Evolutionary conservation across 345 rosid genomes (phyloP).

Genomic region (Salix exigua): DNA sequence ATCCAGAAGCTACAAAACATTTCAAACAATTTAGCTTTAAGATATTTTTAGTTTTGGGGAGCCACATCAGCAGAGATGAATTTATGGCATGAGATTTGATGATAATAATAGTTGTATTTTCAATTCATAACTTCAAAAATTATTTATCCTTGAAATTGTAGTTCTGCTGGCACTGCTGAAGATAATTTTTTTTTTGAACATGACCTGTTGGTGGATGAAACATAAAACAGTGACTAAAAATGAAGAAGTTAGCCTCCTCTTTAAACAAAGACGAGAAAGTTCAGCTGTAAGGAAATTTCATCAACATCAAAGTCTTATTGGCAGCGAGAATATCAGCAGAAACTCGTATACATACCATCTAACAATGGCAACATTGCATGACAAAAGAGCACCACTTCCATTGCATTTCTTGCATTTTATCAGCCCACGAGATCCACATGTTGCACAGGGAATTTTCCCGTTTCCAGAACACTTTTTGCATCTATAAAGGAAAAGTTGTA

Average conservation of each 20-base stretch:
- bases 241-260: not conserved
- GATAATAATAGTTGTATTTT: not conserved
- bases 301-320: not conserved
- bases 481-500: slow-evolving; percentile 30
- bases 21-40: not conserved
- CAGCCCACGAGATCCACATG: slow-evolving; percentile 80
- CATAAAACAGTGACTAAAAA: not conserved
- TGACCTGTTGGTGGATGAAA: not conserved
- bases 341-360: slow-evolving; percentile 49
- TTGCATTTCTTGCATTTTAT: slow-evolving; percentile 63
- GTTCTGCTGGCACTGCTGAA: not conserved
- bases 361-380: slow-evolving; percentile 54
- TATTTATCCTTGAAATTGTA: not conserved
- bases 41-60: not conserved
- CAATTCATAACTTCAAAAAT: not conserved
- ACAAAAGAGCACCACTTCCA: slow-evolving; percentile 68
- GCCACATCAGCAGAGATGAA: not conserved
- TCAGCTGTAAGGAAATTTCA: not conserved
- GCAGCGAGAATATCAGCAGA: not conserved
- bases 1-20: not conserved
- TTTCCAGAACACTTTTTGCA: slow-evolving; percentile 69
- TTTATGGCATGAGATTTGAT: not conserved
- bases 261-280: not conserved
- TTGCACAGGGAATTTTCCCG: slow-evolving; percentile 75
- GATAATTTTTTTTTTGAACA: no score